Evolutionary conservation across 1,284 basidiomycete species (phyloP).

Genomic region (Ganoderma multipileum): DNA sequence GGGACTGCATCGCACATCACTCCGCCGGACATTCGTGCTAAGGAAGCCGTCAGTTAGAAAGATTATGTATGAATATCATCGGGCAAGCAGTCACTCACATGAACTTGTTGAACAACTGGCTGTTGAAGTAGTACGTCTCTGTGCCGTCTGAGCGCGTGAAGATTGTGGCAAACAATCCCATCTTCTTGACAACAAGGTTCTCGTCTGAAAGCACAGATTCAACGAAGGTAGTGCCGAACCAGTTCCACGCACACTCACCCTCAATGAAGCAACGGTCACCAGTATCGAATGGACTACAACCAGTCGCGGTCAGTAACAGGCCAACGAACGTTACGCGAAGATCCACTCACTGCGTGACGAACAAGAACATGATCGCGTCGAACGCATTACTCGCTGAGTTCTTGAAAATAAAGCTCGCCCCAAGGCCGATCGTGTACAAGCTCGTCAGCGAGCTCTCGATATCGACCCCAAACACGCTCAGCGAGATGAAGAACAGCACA

Average conservation of each 20-base stretch:
- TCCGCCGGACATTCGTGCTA: slow-evolving; percentile 75
- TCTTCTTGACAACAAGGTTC: slow-evolving; percentile 77
- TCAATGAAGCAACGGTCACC: slow-evolving; percentile 80
- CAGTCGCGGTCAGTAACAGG: slow-evolving; percentile 5
- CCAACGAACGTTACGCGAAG: slow-evolving; percentile 1
- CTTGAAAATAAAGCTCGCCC: slow-evolving; percentile 80
- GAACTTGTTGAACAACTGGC: slow-evolving; percentile 73
- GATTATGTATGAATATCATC: neutral
- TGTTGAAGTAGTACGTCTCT: slow-evolving; percentile 82
- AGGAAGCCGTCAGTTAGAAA: slow-evolving; percentile 10
- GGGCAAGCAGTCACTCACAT: slow-evolving; percentile 53
- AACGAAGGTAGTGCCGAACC: neutral
- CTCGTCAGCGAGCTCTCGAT: slow-evolving; percentile 68
- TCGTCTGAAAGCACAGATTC: slow-evolving; percentile 49
- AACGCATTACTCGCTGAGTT: slow-evolving; percentile 72
- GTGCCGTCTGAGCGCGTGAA: slow-evolving; percentile 74
- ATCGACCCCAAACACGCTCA: slow-evolving; percentile 74
- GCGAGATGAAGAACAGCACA: slow-evolving; percentile 74
- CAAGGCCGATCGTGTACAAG: slow-evolving; percentile 71
- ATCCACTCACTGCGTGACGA: slow-evolving; percentile 76
- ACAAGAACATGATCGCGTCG: slow-evolving; percentile 81
- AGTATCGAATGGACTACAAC: slow-evolving; percentile 72
- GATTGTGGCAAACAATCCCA: slow-evolving; percentile 76
- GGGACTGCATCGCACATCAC: slow-evolving; percentile 52
- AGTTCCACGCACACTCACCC: slow-evolving; percentile 43